Conservation (phyloP, 495 filamentous ascomycete species). For the Podospora fimiseda region DNA sequence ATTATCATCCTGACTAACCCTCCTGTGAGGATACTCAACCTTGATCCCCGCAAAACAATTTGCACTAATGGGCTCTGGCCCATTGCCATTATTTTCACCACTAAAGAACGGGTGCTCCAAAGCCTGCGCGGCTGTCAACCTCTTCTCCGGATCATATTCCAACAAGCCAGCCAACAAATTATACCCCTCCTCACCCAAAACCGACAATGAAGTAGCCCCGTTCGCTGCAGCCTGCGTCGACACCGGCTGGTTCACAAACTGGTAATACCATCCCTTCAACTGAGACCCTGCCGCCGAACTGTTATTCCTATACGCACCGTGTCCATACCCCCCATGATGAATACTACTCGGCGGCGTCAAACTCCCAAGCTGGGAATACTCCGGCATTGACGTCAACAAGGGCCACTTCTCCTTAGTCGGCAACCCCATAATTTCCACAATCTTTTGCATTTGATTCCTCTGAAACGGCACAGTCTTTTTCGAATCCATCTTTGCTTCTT, state of each 20-base stretch:
- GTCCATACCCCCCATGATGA: constrained; percentile 33
- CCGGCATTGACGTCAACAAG: constrained; percentile 69
- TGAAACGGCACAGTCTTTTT: constrained; percentile 98
- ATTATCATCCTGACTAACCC: constrained; percentile 89
- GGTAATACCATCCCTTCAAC: constrained; percentile 54
- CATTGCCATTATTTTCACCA: too few species aligned
- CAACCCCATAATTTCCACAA: constrained; percentile 88
- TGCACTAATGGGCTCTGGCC: constrained; percentile 54
- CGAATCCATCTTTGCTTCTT: constrained; percentile 97
- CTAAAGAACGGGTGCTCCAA: constrained; percentile 89
- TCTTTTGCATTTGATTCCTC: constrained; percentile 97
- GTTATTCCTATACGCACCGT: constrained; percentile 33
- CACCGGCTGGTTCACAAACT: constrained; percentile 45
- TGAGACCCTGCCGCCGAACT: constrained; percentile 23
- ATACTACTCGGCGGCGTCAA: constrained; percentile 42
- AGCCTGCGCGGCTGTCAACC: constrained; percentile 77
- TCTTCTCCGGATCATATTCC: constrained; percentile 86
- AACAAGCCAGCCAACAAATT: constrained; percentile 73
- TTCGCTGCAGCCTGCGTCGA: constrained; percentile 31
- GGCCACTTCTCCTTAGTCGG: constrained; percentile 89
- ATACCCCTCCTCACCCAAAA: constrained; percentile 69
- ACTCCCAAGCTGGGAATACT: constrained; percentile 68
- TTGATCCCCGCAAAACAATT: constrained; percentile 91
- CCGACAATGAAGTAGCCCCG: constrained; percentile 33
- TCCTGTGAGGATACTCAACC: constrained; percentile 79